A percentile compares a stretch with the other conserved stretches of the same genome.
phyloP scores from a whole-genome alignment of 2,329 filamentous ascomycete genomes.

The Tothia fuscella region DNA sequence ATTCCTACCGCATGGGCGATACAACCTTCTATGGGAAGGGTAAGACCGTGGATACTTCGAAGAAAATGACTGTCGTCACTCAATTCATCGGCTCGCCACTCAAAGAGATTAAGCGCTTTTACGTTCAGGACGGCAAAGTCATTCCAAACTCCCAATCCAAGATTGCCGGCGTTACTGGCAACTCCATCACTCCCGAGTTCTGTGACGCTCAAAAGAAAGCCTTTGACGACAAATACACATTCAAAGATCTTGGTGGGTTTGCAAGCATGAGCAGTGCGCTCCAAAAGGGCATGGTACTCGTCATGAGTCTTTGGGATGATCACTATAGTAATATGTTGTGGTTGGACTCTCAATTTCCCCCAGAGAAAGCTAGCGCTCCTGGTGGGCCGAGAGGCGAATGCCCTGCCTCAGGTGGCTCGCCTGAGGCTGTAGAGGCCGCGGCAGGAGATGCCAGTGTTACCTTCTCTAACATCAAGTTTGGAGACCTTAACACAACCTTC shows the following conservation, averaged over 20 bases:
- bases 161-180: conserved; percentile 34
- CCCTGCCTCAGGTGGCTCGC: conserved; percentile 24
- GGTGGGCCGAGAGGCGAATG: conserved; percentile 27
- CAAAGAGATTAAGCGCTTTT: conserved; percentile 36
- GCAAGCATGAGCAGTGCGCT: conserved; percentile 43
- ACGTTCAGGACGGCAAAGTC: conserved; percentile 38
- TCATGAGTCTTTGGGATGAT: conserved; percentile 54
- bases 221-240: conserved; percentile 43
- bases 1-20: conserved; percentile 55
- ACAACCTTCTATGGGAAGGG: conserved; percentile 50
- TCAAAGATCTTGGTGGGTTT: conserved; percentile 44
- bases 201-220: conserved; percentile 44
- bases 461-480: conserved; percentile 30
- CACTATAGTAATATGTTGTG: conserved; percentile 59
- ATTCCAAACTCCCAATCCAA: conserved; percentile 33
- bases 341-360: conserved; percentile 43
- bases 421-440: conserved; percentile 26
- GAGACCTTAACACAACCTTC: conserved; percentile 29
- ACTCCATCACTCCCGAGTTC: conserved; percentile 46
- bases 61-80: conserved; percentile 38
- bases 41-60: conserved; percentile 32
- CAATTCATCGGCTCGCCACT: conserved; percentile 36
- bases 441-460: conserved; percentile 23
- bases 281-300: conserved; percentile 48
- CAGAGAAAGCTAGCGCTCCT: conserved; percentile 26